phyloP scores from a whole-genome alignment of 305 asterid genomes.

The Rubia peregrina region DNA sequence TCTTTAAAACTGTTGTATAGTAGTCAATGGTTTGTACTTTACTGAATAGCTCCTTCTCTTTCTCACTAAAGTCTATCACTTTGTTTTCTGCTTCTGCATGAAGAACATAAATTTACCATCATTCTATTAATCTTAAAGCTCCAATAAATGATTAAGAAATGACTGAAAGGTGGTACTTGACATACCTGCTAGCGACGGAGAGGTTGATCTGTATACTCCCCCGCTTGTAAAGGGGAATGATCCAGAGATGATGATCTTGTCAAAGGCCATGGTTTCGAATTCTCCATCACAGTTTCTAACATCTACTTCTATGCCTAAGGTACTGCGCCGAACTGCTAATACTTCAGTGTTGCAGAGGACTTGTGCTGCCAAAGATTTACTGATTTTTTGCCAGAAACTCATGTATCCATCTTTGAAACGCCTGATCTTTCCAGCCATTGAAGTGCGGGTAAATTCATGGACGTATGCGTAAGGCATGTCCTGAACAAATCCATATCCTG shows the following conservation, averaged over 20 bases:
- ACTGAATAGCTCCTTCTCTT: slow-evolving; percentile 52
- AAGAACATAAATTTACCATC: background rate
- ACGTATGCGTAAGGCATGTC: slow-evolving; percentile 78
- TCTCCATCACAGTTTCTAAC: slow-evolving; percentile 30
- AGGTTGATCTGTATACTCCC: slow-evolving; percentile 48
- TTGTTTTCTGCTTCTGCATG: slow-evolving; percentile 33
- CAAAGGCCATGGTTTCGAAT: slow-evolving; percentile 34
- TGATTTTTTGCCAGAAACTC: slow-evolving; percentile 56
- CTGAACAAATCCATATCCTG: slow-evolving; percentile 74
- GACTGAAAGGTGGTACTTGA: background rate
- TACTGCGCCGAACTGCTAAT: slow-evolving; percentile 37
- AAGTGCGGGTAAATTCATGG: slow-evolving; percentile 71
- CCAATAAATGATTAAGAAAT: background rate
- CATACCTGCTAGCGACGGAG: slow-evolving; percentile 28
- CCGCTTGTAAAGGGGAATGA: slow-evolving; percentile 57
- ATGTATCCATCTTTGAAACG: slow-evolving; percentile 73
- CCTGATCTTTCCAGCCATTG: slow-evolving; percentile 75
- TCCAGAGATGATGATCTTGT: slow-evolving; percentile 61
- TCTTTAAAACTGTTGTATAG: slow-evolving; percentile 70
- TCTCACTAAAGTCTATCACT: slow-evolving; percentile 48
- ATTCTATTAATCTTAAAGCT: background rate
- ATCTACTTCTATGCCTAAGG: slow-evolving; percentile 25
- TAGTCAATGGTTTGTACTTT: slow-evolving; percentile 69
- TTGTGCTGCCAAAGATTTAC: slow-evolving; percentile 42
- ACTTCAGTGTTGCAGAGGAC: slow-evolving; percentile 59